Evolutionary conservation across 2,329 filamentous ascomycete species (phyloP), one percentile per base, ranked within the genome.

Genomic region (Dothistroma septosporum): DNA sequence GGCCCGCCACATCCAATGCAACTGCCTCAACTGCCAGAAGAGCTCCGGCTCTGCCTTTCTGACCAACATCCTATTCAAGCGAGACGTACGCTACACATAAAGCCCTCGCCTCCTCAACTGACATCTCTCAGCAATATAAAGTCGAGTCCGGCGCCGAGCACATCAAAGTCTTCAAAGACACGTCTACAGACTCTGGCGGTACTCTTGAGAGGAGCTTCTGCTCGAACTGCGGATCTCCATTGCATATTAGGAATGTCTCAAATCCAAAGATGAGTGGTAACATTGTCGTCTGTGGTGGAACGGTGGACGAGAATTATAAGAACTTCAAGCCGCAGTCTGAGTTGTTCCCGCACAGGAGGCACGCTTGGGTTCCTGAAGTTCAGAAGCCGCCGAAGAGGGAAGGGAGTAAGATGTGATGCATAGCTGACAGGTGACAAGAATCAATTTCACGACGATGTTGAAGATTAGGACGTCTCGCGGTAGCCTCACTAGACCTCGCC

Each of bases 151-250:
- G 50, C 24, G 50, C 50, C 24, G 50, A 53, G 50, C 50, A 53
- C n/a, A 35, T 53, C 50, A 53, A 53, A n/a, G 50, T 53, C 24
- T 53, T 53, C 31, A 53, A 53, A 19, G 50, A 53, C 50, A 35
- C n/a, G 10, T 21, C 24, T n/a, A 53, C 50, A 53, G 28, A 53
- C 31, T 53, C 50, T 35, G 50, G 50, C 31, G 24, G 22, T 6
- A 53, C 50, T 35, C 50, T 53, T 19, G 49, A 53, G 31, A 53
- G 49, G n/a, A 53, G 49, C 49, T 53, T 53, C 49, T 53, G 49
- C 31, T 53, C 49, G 10, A 32, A 35, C 10, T 53, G 49, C 19
- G 49, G 49, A 53, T 32, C 24, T 1, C 49, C 49, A 21, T 53
- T 53, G n/a, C 49, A 53, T 35, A 53, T 53, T n/a, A 32, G 50